A percentile compares a stretch with the other conserved stretches of the same genome.
Conservation (phyloP, 73 alveolate species). For the Blepharisma stoltei region DNA sequence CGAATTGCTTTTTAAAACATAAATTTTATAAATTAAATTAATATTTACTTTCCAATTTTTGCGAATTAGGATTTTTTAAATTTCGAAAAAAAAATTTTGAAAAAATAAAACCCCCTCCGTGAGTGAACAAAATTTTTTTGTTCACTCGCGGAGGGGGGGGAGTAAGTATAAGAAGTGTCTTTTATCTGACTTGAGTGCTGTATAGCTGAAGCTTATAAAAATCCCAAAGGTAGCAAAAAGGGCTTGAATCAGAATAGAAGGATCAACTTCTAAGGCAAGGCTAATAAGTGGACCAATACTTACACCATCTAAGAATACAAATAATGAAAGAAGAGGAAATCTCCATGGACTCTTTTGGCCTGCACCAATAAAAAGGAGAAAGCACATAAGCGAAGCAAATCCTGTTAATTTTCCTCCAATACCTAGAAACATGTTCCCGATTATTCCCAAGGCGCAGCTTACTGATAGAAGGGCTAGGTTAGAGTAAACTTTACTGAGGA, state of each 20-base stretch:
- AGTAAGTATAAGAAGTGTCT: constrained; percentile 47
- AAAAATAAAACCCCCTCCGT: no score
- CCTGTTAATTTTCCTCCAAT: constrained; percentile 14
- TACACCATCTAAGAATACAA: constrained; percentile 32
- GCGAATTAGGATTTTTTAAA: no score
- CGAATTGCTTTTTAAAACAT: no score
- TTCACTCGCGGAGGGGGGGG: no score
- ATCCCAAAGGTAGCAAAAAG: constrained; percentile 46
- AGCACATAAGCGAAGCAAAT: constrained; percentile 19
- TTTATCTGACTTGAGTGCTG: constrained; percentile 47
- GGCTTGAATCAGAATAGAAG: constrained; percentile 48
- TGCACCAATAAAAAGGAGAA: background rate
- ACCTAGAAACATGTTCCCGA: constrained; percentile 10
- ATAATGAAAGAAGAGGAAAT: background rate
- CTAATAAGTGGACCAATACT: constrained; percentile 25
- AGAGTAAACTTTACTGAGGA: constrained; percentile 32
- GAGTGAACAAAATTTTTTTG: no score
- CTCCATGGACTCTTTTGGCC: background rate
- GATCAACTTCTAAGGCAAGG: constrained; percentile 38
- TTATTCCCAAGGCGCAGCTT: constrained; percentile 34
- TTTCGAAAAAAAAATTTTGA: no score
- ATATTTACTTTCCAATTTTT: no score
- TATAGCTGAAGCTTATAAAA: constrained; percentile 52
- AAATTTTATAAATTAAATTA: no score
- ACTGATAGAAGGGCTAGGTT: background rate